phyloP scores from a whole-genome alignment of 305 asterid species.

The Andrographis paniculata region DNA sequence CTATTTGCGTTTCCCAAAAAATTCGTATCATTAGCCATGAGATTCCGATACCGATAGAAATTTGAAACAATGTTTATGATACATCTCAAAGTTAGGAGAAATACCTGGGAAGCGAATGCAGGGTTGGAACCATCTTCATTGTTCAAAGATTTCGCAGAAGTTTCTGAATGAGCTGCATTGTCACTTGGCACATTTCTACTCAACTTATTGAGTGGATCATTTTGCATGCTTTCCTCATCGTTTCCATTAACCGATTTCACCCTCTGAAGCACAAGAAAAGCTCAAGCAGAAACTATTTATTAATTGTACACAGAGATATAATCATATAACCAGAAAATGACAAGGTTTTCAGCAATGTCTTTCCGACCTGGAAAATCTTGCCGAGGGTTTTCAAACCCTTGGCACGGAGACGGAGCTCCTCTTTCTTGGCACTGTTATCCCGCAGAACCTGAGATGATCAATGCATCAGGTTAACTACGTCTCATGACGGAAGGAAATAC shows the following conservation, averaged over 20 bases:
- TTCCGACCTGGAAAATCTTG: slow-evolving; percentile 64
- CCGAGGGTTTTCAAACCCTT: slow-evolving; percentile 96
- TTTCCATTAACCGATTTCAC: slow-evolving; percentile 58
- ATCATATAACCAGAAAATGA: slow-evolving; percentile 1
- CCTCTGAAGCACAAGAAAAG: slow-evolving; percentile 37
- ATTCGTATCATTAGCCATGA: too few species aligned
- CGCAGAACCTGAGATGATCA: slow-evolving; percentile 53
- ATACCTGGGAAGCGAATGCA: slow-evolving; percentile 43
- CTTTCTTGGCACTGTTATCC: slow-evolving; percentile 73
- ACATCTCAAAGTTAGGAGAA: background rate
- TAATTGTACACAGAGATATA: slow-evolving; percentile 1
- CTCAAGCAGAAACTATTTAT: slow-evolving; percentile 2
- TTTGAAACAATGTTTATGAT: background rate
- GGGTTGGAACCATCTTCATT: slow-evolving; percentile 28
- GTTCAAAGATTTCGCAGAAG: slow-evolving; percentile 42
- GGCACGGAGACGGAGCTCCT: slow-evolving; percentile 86
- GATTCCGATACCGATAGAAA: too few species aligned
- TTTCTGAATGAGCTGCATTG: slow-evolving; percentile 34
- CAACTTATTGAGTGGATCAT: slow-evolving; percentile 36
- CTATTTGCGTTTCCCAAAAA: too few species aligned
- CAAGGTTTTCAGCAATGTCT: background rate
- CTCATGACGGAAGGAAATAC: slow-evolving; percentile 15
- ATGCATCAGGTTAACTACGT: slow-evolving; percentile 7
- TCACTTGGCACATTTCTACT: slow-evolving; percentile 39
- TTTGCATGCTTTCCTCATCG: slow-evolving; percentile 35